A percentile compares a stretch with the other conserved stretches of the same genome.
Evolutionary conservation across 2,329 filamentous ascomycete species (phyloP).

Genomic region (Talaromyces sp.): DNA sequence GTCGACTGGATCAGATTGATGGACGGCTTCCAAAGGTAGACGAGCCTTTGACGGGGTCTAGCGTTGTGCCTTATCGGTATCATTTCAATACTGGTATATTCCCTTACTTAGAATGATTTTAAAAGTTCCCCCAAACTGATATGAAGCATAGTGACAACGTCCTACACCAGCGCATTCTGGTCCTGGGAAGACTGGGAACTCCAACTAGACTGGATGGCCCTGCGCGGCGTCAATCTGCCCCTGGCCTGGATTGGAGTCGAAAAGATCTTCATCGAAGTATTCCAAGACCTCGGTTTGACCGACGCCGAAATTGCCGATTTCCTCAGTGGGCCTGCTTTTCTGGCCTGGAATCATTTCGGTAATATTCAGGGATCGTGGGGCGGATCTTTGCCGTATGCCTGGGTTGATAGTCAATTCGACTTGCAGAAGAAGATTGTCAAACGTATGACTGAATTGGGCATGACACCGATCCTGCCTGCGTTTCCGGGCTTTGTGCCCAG

Average conservation of each 20-base stretch:
- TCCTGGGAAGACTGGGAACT: constrained; percentile 52
- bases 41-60: constrained; percentile 35
- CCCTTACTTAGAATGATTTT: background rate
- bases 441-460: constrained; percentile 50
- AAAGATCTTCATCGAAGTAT: constrained; percentile 47
- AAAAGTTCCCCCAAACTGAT: background rate
- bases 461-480: constrained; percentile 49
- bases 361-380: constrained; percentile 51
- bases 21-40: constrained; percentile 27
- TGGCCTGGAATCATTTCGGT: constrained; percentile 52
- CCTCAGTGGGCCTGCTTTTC: constrained; percentile 49
- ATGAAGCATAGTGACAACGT: constrained; percentile 43
- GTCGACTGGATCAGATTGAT: constrained; percentile 31
- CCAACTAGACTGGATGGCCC: constrained; percentile 50
- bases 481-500: constrained; percentile 49
- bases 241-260: constrained; percentile 51
- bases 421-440: constrained; percentile 47
- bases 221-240: constrained; percentile 49
- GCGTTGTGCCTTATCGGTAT: constrained; percentile 45
- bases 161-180: constrained; percentile 50
- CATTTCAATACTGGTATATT: constrained; percentile 47
- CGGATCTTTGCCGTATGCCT: constrained; percentile 39
- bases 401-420: constrained; percentile 46
- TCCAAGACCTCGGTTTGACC: constrained; percentile 43
- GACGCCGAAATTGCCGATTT: constrained; percentile 44